Conservation (phyloP, 1,139 yeast species). For the Geotrichum aggregatum region DNA sequence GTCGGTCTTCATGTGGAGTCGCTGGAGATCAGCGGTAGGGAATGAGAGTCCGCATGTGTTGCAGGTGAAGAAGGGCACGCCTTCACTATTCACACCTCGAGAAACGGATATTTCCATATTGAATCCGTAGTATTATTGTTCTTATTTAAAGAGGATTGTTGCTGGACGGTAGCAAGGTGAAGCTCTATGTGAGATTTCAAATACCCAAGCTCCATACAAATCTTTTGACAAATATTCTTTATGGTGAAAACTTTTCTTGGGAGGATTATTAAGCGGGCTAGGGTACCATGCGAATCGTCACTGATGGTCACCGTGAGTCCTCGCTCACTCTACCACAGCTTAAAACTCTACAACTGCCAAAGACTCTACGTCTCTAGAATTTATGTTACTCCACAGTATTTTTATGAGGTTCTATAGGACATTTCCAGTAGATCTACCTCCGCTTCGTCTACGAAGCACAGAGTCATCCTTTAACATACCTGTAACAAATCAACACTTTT, state of each 20-base stretch:
- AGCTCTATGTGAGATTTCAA: background rate
- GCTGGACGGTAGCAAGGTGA: background rate
- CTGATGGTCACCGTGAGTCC: background rate
- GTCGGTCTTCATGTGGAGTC: conserved; percentile 91
- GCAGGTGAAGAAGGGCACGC: conserved; percentile 53
- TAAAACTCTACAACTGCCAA: background rate
- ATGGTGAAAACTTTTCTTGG: conserved; percentile 11
- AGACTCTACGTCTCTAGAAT: background rate
- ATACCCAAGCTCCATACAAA: background rate
- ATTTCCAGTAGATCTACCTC: no score
- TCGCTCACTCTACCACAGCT: background rate
- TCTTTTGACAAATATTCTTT: no score
- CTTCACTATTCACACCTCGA: conserved; percentile 22
- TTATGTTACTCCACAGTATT: no score
- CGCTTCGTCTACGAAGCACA: no score
- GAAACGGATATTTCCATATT: conserved; percentile 22
- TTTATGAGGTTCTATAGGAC: no score
- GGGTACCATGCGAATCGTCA: no score
- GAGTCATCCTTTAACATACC: no score
- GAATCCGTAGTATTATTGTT: background rate
- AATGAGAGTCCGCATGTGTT: conserved; percentile 82
- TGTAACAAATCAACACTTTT: background rate
- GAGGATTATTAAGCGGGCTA: conserved; percentile 5
- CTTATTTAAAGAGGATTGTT: background rate
- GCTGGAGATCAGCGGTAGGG: conserved; percentile 71